Percentiles rank a stretch among this genome's conserved stretches.
Conservation (phyloP, 257 asterid species). For the Coffea eugenioides region DNA sequence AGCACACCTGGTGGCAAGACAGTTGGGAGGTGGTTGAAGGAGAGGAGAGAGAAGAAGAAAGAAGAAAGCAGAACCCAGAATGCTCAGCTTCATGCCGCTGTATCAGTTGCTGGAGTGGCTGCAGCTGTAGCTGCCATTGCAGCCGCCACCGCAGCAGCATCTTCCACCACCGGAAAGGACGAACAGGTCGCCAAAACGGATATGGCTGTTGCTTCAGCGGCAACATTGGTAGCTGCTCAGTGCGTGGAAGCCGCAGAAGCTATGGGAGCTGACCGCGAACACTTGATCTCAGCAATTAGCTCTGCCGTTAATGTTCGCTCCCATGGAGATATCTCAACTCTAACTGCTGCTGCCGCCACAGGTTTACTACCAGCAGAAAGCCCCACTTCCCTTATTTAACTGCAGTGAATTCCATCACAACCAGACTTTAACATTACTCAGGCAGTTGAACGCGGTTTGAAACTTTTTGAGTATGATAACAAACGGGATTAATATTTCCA, state of each 20-base stretch:
- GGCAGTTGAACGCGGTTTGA: too few species aligned
- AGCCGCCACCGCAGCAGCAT: constrained; percentile 89
- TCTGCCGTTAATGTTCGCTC: constrained; percentile 92
- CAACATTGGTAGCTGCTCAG: constrained; percentile 91
- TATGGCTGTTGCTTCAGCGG: constrained; percentile 96
- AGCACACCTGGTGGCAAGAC: constrained; percentile 87
- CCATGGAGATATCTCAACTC: constrained; percentile 91
- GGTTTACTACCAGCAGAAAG: constrained; percentile 29
- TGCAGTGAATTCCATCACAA: too few species aligned
- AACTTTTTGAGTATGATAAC: too few species aligned
- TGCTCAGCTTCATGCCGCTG: constrained; percentile 89
- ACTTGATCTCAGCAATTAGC: constrained; percentile 82
- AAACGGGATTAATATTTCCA: too few species aligned
- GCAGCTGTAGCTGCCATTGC: constrained; percentile 94
- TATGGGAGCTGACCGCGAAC: constrained; percentile 95
- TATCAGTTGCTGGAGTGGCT: constrained; percentile 93
- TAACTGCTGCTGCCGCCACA: constrained; percentile 97
- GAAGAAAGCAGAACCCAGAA: constrained; percentile 89
- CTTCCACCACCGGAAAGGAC: constrained; percentile 60
- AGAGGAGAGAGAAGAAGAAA: constrained; percentile 86
- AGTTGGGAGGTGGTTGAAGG: constrained; percentile 94
- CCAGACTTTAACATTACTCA: too few species aligned
- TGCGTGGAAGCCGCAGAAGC: constrained; percentile 96
- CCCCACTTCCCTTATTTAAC: not conserved
- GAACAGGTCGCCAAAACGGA: constrained; percentile 80